Evolutionary conservation across 306 rosid genomes (phyloP).

Genomic region (Cucurbita maxima): DNA sequence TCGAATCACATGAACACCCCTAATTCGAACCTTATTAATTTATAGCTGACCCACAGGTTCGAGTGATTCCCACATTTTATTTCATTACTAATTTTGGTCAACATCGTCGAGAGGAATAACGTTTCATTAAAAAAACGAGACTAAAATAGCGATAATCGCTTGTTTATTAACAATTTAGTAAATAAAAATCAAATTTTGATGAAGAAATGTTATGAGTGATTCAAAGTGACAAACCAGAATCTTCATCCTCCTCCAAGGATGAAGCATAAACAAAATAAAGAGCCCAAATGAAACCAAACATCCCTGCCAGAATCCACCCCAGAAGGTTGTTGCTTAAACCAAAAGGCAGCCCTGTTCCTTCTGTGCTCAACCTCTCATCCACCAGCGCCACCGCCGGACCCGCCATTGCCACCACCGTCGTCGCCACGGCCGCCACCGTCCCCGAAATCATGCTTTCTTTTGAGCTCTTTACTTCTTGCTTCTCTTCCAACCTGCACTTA

Average conservation of each 20-base stretch:
- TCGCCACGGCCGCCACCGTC: slow-evolving; percentile 24
- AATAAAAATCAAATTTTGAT: background rate
- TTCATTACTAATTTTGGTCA: too few relatives aligned
- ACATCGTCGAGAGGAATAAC: too few relatives aligned
- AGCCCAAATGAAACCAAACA: slow-evolving; percentile 66
- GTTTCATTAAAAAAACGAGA: too few relatives aligned
- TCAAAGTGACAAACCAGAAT: slow-evolving; percentile 73
- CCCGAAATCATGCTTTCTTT: background rate
- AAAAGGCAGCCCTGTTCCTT: slow-evolving; percentile 94
- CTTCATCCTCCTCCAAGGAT: slow-evolving; percentile 80
- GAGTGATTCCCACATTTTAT: too few relatives aligned
- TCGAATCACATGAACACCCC: too few relatives aligned
- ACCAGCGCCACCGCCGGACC: slow-evolving; percentile 87
- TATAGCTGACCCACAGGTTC: too few relatives aligned
- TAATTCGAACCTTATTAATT: too few relatives aligned
- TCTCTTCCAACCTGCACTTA: slow-evolving; percentile 5
- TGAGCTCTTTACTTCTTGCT: background rate
- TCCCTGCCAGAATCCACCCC: slow-evolving; percentile 67
- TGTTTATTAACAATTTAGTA: background rate
- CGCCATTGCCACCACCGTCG: slow-evolving; percentile 33
- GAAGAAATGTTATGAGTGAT: background rate
- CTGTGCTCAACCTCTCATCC: slow-evolving; percentile 88
- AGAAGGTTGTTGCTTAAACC: slow-evolving; percentile 90
- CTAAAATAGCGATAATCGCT: background rate
- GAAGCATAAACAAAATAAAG: slow-evolving; percentile 43